Evolutionary conservation across 306 rosid genomes (phyloP).

Genomic region (Sophora flavescens): DNA sequence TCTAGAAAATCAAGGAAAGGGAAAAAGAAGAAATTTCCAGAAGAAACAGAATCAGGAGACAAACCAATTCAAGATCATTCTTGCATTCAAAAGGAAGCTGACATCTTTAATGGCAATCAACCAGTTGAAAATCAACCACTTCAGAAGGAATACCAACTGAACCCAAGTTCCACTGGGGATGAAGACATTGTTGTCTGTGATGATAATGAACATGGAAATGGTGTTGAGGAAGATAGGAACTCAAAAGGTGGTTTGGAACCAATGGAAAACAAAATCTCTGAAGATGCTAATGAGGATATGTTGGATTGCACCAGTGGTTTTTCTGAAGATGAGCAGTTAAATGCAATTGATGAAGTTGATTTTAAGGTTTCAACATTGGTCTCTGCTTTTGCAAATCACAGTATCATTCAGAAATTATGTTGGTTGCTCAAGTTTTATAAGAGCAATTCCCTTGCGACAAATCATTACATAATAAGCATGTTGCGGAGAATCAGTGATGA

Average conservation of each 20-base stretch:
- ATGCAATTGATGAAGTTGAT: constrained; percentile 82
- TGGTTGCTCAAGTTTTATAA: constrained; percentile 98
- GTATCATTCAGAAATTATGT: constrained; percentile 81
- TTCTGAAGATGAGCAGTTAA: constrained; percentile 77
- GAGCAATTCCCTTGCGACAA: constrained; percentile 77
- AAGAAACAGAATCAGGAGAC: constrained; percentile 54
- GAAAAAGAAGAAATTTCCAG: constrained; percentile 57
- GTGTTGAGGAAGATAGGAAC: constrained; percentile 45
- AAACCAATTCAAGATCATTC: constrained; percentile 56
- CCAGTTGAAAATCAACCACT: constrained; percentile 49
- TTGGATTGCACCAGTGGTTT: constrained; percentile 56
- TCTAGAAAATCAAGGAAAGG: constrained; percentile 75
- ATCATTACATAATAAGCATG: constrained; percentile 79
- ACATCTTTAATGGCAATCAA: constrained; percentile 50
- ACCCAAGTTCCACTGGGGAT: constrained; percentile 50
- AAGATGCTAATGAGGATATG: constrained; percentile 56
- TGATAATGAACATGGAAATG: constrained; percentile 46
- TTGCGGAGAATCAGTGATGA: constrained; percentile 81
- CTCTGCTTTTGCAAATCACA: constrained; percentile 78
- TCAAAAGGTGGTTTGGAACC: constrained; percentile 44
- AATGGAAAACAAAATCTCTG: constrained; percentile 48
- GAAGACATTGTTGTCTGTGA: constrained; percentile 42
- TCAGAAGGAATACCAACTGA: constrained; percentile 47
- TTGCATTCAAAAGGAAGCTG: constrained; percentile 54
- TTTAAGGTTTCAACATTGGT: constrained; percentile 76